Evolutionary conservation across 768 basidiomycete genomes (phyloP), one percentile per base, ranked within the genome.

Genomic region (Amanita rubescens): DNA sequence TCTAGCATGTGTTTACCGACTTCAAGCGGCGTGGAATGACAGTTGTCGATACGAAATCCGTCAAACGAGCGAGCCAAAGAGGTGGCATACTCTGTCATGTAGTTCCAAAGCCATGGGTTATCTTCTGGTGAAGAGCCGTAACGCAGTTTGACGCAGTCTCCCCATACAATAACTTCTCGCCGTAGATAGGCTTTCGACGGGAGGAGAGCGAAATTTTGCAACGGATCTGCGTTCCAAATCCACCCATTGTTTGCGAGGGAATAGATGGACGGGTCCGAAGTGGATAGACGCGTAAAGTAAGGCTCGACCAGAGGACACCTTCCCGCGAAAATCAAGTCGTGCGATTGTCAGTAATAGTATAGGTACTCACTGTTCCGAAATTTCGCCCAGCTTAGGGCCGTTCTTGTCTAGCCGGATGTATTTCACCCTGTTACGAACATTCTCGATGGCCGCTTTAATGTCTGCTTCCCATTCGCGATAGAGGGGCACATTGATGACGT

Each of bases 31-130:
- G 96, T 99, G 3, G 95, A 98, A 69, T 99, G 95, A 57, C 93
- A 96, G 65, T 99, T 99, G 70, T 99, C 96, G 61, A 99, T 87
- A 25, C 96, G 82, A 79, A 99, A 99, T 9, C 96, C 96, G 56
- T 97, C 88, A 64, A 97, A 99, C 7, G 80, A 78, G 35, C 70
- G 71, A 0, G 95, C 96, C 24, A 98, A 84, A 8, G 76, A 75
- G 46, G 76, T 77, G 53, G 94, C 90, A 60, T 99, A 98, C 50
- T 75, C 71, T 10, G 77, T 85, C 83, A 98, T 97, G 69, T 93
- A 85, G 32, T 79, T 65, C 96, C 96, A 99, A 39, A 98, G 73
- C 90, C 90, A 97, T 0, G 93, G 93, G 66, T 94, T 96, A 58
- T 85, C 85, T 0, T 78, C 71, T 2, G 87, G 87, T 6, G 77